These are phyloP conservation scores for Talaromyces pinophilus DNA, from an alignment of 2,329 filamentous ascomycete genomes.

Conservation along the genomic window DNA sequence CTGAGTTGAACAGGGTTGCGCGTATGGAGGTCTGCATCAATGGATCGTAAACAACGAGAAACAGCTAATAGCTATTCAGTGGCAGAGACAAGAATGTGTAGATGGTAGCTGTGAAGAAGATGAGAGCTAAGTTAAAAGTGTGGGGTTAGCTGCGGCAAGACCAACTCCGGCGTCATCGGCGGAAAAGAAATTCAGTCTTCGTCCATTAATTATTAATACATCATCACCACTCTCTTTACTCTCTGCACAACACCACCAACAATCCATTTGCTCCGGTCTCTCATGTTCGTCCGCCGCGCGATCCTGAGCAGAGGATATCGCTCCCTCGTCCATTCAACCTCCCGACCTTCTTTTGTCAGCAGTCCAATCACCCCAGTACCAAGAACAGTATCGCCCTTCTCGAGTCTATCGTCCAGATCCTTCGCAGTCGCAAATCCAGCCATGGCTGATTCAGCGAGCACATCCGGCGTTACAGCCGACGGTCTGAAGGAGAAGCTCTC, in stretches of 20 bases:
- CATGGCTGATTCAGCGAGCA: conserved; percentile 52
- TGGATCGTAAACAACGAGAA: neutral
- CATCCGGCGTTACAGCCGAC: conserved; percentile 69
- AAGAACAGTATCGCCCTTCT: conserved; percentile 29
- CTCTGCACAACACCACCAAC: neutral
- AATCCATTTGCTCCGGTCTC: neutral
- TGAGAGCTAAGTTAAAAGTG: neutral
- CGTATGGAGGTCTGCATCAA: conserved; percentile 20
- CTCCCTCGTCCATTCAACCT: conserved; percentile 38
- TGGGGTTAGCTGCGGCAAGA: conserved; percentile 12
- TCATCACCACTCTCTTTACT: neutral
- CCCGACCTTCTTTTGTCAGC: conserved; percentile 24
- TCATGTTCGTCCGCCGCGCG: conserved; percentile 43
- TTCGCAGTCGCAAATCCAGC: conserved; percentile 39
- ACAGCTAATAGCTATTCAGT: neutral
- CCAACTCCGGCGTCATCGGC: conserved; percentile 19
- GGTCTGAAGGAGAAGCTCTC: conserved; percentile 68
- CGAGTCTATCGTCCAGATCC: conserved; percentile 39
- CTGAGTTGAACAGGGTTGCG: conserved; percentile 21
- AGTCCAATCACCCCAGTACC: conserved; percentile 9
- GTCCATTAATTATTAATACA: conserved; percentile 2
- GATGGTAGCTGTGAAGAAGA: neutral
- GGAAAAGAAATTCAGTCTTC: conserved; percentile 12
- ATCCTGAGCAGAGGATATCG: conserved; percentile 44
- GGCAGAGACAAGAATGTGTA: neutral